Conservation (phyloP, 2,329 filamentous ascomycete species). For the Stagonosporopsis rhizophila region DNA sequence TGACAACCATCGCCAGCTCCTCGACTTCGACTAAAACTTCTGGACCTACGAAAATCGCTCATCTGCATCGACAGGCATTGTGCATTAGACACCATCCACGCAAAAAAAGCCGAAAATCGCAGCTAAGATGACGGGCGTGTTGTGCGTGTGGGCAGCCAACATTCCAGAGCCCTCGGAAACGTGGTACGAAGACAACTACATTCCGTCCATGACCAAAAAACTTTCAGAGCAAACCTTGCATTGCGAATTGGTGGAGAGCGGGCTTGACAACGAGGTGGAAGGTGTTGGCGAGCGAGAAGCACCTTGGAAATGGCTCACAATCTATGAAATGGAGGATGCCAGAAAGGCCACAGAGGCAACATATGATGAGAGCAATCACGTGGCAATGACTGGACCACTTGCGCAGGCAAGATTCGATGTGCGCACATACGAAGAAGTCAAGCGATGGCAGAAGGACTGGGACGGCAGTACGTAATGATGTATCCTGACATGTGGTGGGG, state of each 20-base stretch:
- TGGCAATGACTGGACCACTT: constrained; percentile 3
- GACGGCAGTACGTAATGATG: constrained; percentile 5
- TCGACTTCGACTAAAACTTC: not conserved
- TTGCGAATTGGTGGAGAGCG: constrained; percentile 12
- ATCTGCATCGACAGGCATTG: not conserved
- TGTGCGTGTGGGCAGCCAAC: constrained; percentile 29
- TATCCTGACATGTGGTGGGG: not conserved
- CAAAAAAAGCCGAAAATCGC: not conserved
- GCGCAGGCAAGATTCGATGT: constrained; percentile 14
- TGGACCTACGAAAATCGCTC: not conserved
- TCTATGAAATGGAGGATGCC: constrained; percentile 16
- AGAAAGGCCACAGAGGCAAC: not conserved
- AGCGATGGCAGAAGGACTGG: constrained; percentile 20
- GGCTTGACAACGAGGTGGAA: constrained; percentile 11
- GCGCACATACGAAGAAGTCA: constrained; percentile 15
- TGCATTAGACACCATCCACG: not conserved
- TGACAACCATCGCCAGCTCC: not conserved
- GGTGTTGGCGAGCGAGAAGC: constrained; percentile 15
- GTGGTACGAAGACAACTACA: constrained; percentile 28
- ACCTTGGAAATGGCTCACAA: constrained; percentile 19
- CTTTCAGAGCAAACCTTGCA: constrained; percentile 19
- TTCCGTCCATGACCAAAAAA: constrained; percentile 13
- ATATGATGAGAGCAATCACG: constrained; percentile 10
- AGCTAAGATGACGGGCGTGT: constrained; percentile 25
- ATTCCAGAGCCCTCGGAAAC: constrained; percentile 18